Conservation (phyloP, 148 eudicot genomes). For the Vaccinium macrocarpon region DNA sequence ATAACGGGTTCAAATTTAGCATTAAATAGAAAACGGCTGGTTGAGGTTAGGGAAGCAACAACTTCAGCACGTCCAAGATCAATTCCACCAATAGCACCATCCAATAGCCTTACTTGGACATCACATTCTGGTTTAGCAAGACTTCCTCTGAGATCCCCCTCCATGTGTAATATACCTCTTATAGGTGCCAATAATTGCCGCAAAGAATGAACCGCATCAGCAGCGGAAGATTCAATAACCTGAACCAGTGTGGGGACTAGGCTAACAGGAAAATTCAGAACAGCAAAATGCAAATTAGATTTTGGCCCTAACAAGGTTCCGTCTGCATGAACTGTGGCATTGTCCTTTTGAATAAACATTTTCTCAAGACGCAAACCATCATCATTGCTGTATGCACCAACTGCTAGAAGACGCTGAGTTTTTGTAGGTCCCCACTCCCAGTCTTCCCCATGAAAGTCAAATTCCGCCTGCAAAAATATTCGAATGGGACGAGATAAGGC, state of each 20-base stretch:
- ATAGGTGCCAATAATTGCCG: slow-evolving; percentile 87
- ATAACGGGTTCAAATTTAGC: slow-evolving; percentile 94
- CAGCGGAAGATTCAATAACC: slow-evolving; percentile 89
- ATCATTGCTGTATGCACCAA: slow-evolving; percentile 95
- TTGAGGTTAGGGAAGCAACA: slow-evolving; percentile 94
- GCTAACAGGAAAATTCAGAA: slow-evolving; percentile 96
- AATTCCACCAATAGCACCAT: slow-evolving; percentile 95
- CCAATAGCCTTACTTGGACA: slow-evolving; percentile 95
- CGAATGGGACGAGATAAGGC: not conserved
- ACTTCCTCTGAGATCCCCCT: slow-evolving; percentile 97
- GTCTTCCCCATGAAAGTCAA: slow-evolving; percentile 97
- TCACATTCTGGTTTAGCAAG: slow-evolving; percentile 96
- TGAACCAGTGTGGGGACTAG: slow-evolving; percentile 89
- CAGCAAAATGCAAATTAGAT: slow-evolving; percentile 98
- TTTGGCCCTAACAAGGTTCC: slow-evolving; percentile 93
- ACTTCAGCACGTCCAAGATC: slow-evolving; percentile 98
- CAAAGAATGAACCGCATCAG: slow-evolving; percentile 76
- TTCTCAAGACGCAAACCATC: slow-evolving; percentile 96
- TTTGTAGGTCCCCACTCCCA: slow-evolving; percentile 98
- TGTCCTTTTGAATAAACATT: slow-evolving; percentile 95
- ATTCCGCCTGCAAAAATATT: slow-evolving; percentile 68
- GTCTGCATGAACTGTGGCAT: slow-evolving; percentile 98
- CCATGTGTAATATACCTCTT: slow-evolving; percentile 95
- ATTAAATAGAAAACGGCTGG: slow-evolving; percentile 93
- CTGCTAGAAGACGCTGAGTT: slow-evolving; percentile 92